phyloP scores from a whole-genome alignment of 202 grass and related monocot genomes.

The Musa balbisiana region DNA sequence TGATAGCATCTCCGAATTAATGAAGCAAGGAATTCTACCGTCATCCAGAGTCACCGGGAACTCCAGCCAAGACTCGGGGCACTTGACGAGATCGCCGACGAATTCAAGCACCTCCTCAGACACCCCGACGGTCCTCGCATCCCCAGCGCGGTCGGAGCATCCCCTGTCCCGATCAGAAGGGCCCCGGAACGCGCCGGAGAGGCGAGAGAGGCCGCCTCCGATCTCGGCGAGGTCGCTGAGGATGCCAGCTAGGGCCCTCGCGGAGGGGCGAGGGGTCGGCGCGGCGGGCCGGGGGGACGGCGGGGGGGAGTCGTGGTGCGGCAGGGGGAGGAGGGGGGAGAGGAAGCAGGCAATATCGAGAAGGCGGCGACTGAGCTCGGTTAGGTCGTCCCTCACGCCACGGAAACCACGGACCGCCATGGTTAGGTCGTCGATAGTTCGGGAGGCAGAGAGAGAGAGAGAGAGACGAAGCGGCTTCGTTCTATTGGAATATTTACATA shows the following conservation, averaged over 20 bases:
- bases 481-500: too few relatives aligned
- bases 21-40: conserved; percentile 35
- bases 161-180: conserved; percentile 8
- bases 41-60: conserved; percentile 63
- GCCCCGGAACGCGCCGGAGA: conserved; percentile 23
- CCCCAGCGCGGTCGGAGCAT: background rate
- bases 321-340: conserved; percentile 56
- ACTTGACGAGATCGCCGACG: conserved; percentile 38
- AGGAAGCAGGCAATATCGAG: conserved; percentile 95
- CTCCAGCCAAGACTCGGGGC: conserved; percentile 75
- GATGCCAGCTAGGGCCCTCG: conserved; percentile 53
- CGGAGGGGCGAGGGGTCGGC: conserved; percentile 29
- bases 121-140: conserved; percentile 12
- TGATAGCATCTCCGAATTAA: background rate
- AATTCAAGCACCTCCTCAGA: conserved; percentile 50
- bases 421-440: conserved; percentile 19
- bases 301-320: conserved; percentile 74
- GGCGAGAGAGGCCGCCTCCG: conserved; percentile 52
- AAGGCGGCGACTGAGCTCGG: conserved; percentile 84
- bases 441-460: background rate
- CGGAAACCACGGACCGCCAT: conserved; percentile 60
- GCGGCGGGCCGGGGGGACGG: conserved; percentile 38
- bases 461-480: background rate
- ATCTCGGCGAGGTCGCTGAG: conserved; percentile 87
- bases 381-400: conserved; percentile 93